Percentiles rank a stretch among this genome's conserved stretches.
These are phyloP conservation scores for Dacryopinax spathularia DNA, from an alignment of 768 basidiomycete species.

Conservation along the genomic window DNA sequence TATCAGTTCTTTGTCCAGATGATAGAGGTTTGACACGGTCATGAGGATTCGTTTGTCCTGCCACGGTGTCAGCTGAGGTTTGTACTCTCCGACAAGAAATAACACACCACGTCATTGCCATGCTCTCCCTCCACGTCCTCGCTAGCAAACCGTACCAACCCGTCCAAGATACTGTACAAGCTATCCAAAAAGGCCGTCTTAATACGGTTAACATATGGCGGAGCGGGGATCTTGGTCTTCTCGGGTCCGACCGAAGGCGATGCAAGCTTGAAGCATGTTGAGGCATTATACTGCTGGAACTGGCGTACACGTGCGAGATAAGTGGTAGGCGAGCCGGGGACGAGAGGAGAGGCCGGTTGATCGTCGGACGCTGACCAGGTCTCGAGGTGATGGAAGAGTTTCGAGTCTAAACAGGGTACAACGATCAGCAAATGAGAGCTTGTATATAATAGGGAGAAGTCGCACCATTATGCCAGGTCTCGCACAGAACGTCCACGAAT, in stretches of 20 bases:
- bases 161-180: conserved; percentile 74
- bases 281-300: conserved; percentile 67
- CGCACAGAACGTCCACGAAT: conserved; percentile 67
- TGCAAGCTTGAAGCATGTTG: conserved; percentile 63
- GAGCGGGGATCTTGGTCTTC: conserved; percentile 47
- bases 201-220: conserved; percentile 54
- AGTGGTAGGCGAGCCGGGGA: conserved; percentile 50
- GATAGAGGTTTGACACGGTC: conserved; percentile 76
- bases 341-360: background rate
- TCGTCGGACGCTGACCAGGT: conserved; percentile 61
- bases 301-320: conserved; percentile 64
- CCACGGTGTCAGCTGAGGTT: background rate
- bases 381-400: conserved; percentile 69
- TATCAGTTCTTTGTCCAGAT: conserved; percentile 54
- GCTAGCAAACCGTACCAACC: conserved; percentile 63
- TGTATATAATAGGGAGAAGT: conserved; percentile 3
- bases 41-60: conserved; percentile 78
- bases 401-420: conserved; percentile 47
- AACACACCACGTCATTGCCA: conserved; percentile 15
- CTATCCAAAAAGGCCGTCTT: conserved; percentile 75
- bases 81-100: conserved; percentile 10
- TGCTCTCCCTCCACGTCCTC: conserved; percentile 34
- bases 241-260: conserved; percentile 45
- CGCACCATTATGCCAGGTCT: conserved; percentile 71
- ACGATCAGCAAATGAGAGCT: conserved; percentile 7